phyloP scores from a whole-genome alignment of 352 stramenopile species.

The Phytophthora hibernalis region DNA sequence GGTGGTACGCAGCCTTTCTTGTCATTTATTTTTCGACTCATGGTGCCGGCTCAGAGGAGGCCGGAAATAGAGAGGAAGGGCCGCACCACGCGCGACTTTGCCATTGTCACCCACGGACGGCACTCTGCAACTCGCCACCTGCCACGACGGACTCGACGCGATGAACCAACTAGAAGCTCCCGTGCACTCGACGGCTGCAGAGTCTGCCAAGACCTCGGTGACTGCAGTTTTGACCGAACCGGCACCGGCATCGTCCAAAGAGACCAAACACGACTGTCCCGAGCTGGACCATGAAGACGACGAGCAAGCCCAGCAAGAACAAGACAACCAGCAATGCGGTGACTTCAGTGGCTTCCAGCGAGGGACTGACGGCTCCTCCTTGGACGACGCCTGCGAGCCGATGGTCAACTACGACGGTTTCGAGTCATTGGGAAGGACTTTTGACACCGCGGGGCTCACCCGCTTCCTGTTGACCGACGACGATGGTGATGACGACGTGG shows the following conservation, averaged over 20 bases:
- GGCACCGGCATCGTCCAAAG: slow-evolving; percentile 9
- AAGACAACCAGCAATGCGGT: slow-evolving; percentile 12
- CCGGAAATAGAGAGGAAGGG: slow-evolving; percentile 44
- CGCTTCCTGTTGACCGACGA: slow-evolving; percentile 15
- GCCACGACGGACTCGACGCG: slow-evolving; percentile 6
- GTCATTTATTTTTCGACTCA: slow-evolving; percentile 36
- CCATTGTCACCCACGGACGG: background rate
- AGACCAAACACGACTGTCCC: slow-evolving; percentile 4
- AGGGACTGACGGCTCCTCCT: slow-evolving; percentile 15
- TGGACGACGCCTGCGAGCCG: slow-evolving; percentile 37
- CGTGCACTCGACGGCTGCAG: slow-evolving; percentile 13
- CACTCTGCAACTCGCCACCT: slow-evolving; percentile 38
- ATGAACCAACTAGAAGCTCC: slow-evolving; percentile 32
- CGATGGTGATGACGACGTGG: slow-evolving; percentile 38
- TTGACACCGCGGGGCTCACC: slow-evolving; percentile 11
- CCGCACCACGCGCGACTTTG: slow-evolving; percentile 25
- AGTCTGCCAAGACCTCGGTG: background rate
- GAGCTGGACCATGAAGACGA: slow-evolving; percentile 25
- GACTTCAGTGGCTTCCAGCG: slow-evolving; percentile 20
- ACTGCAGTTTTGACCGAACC: background rate
- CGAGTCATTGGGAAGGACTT: slow-evolving; percentile 30
- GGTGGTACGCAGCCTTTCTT: slow-evolving; percentile 16
- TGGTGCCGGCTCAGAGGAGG: slow-evolving; percentile 19
- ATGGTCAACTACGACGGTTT: slow-evolving; percentile 52
- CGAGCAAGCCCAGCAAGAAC: slow-evolving; percentile 29